Evolutionary conservation across 75 land plant genomes (phyloP).

Genomic region (Selaginella tamariscina): DNA sequence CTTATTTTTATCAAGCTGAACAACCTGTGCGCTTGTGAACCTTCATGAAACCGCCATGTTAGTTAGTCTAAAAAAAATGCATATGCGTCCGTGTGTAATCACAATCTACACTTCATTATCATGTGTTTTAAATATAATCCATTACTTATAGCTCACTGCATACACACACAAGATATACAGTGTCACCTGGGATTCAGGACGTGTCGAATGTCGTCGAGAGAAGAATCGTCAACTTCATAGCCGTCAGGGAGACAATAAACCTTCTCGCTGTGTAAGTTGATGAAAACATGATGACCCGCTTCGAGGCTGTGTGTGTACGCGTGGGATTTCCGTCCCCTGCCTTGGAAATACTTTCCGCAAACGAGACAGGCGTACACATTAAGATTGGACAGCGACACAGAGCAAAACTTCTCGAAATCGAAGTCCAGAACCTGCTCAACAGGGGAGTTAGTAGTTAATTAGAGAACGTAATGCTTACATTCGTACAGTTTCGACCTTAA

Average conservation of each 20-base stretch:
- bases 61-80: background rate
- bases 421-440: slow-evolving; percentile 98
- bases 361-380: slow-evolving; percentile 10
- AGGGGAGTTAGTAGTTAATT: no score
- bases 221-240: background rate
- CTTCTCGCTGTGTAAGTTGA: slow-evolving; percentile 11
- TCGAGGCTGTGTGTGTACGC: slow-evolving; percentile 9
- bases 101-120: no score
- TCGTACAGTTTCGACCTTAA: no score
- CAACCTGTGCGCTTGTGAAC: slow-evolving; percentile 61
- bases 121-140: no score
- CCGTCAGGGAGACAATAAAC: slow-evolving; percentile 8
- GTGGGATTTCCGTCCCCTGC: slow-evolving; percentile 3
- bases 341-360: slow-evolving; percentile 14
- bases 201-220: slow-evolving; percentile 6
- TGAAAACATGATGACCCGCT: slow-evolving; percentile 11
- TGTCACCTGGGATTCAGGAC: slow-evolving; percentile 11
- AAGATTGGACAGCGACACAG: slow-evolving; percentile 76
- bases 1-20: slow-evolving; percentile 58
- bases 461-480: no score
- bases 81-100: no score
- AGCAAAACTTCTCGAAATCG: slow-evolving; percentile 98
- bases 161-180: background rate
- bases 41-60: slow-evolving; percentile 19
- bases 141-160: no score